Evolutionary conservation across 805 yeast species (phyloP), one percentile per base, ranked within the genome.

Genomic region (Sugiyamaella marilandica): DNA sequence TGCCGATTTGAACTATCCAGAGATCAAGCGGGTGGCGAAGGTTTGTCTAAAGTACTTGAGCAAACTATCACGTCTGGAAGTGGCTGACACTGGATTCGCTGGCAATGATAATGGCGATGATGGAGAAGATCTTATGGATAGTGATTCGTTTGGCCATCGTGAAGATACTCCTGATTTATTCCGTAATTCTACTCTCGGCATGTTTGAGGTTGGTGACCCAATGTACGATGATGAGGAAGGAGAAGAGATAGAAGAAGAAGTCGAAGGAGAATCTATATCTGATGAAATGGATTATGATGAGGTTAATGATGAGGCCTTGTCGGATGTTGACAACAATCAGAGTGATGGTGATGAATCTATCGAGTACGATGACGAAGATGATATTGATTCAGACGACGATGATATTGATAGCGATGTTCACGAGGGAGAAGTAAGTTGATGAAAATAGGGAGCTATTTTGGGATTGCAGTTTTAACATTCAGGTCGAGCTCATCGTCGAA

Each of bases 101-200:
- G 47, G 24, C n/a, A 26, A 37, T 29, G 45, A 39, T 14, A 32
- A 32, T 31, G 49, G 46, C 31, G 80, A 75, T 21, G 62, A 56
- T 19, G 65, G 61, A 2, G 71, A 66, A n/a, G 70, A 57, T 24
- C 64, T 62, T 5, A 82, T 74, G 36, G 79, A 76, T 41, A 83
- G 79, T 32, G 92, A 83, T 14, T 82, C 79, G 35, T 70, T 67
- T 5, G 62, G 53, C 4, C 55, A 51, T 21, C 65, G 76, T 31
- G 95, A 85, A 50, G 92, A 88, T 50, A 80, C 90, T 0, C 90
- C 95, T 0, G 91, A 91, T 65, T 73, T 91, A 62, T 82, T 92
- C 68, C 74, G 85, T 37, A 91, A 94, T 65, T 91, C 97, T 0
- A 87, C 97, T 0, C 74, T 92, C 39, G 97, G 97, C 1, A 91